Percentiles rank a stretch among this genome's conserved stretches.
Conservation (phyloP, 2,329 filamentous ascomycete species). For the Plenodomus lindquistii region DNA sequence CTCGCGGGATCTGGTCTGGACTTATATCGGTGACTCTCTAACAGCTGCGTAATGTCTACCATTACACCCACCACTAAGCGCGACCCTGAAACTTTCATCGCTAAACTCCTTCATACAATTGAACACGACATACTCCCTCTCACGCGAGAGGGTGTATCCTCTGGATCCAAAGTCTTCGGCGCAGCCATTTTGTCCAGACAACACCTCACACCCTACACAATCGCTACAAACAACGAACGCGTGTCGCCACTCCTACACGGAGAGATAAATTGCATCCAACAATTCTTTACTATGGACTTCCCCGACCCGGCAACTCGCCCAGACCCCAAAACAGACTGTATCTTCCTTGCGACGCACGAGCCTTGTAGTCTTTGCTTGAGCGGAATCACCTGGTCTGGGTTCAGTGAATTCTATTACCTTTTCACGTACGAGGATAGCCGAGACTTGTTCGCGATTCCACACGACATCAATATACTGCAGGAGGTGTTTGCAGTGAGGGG, state of each 20-base stretch:
- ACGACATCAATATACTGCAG: constrained; percentile 62
- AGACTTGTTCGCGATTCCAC: constrained; percentile 59
- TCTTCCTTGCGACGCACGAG: constrained; percentile 64
- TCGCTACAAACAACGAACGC: constrained; percentile 61
- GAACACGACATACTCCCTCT: constrained; percentile 57
- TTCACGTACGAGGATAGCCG: constrained; percentile 64
- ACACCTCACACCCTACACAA: constrained; percentile 50
- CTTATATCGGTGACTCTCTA: background rate
- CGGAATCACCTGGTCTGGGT: constrained; percentile 62
- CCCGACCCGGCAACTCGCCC: constrained; percentile 41
- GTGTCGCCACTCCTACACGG: constrained; percentile 61
- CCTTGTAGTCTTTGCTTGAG: constrained; percentile 63
- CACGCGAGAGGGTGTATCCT: constrained; percentile 54
- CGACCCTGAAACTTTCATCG: constrained; percentile 1
- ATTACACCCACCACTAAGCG: too few species aligned
- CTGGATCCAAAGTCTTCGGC: constrained; percentile 61
- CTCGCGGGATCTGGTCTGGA: constrained; percentile 1
- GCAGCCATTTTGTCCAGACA: constrained; percentile 56
- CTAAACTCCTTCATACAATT: constrained; percentile 12
- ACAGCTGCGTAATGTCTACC: constrained; percentile 6
- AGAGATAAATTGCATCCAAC: constrained; percentile 64
- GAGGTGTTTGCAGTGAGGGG: constrained; percentile 58
- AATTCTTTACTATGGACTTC: constrained; percentile 53
- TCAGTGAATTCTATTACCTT: constrained; percentile 61
- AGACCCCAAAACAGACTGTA: constrained; percentile 53